Base-by-base conservation (phyloP, 2,329 filamentous ascomycete genomes). In the Chalaropsis ovoidea region DNA sequence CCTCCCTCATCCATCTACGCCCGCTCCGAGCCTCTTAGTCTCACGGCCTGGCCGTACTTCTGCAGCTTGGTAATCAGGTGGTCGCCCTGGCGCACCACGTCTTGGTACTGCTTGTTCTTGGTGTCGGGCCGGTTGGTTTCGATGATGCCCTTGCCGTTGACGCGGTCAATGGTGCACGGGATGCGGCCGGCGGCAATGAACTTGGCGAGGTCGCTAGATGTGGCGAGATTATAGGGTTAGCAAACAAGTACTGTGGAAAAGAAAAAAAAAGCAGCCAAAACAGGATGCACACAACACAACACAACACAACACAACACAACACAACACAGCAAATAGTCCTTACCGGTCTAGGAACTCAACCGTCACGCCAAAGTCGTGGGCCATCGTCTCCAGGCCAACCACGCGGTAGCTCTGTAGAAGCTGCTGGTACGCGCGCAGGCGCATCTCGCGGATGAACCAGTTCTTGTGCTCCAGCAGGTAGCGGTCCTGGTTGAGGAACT, bases 71-170 rank as follows among this genome's bases (percentile, higher is more conserved):
- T 99, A 75, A 99, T 97, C 69, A 99, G 82, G 77, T 95, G 89
- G 76, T 99, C 94, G 41, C 94, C 94, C 75, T 97, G 94, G 79
- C 94, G 94, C 68, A 99, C 91, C 45, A 97, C 91, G 72, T 99
- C 94, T 72, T 92, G 89, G 77, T 99, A 99, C 79, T 99, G 94
- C 83, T 96, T 96, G 82, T 97, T 97, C 86, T 99, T 99, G 79
- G 96, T 92, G 75, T 97, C 94, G 8, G 93, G 92, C 65, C 94
- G 84, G 79, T 96, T 96, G 56, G 94, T 99, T 82, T 97, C 94
- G 72, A 99, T 97, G 71, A 97, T 89, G 63, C 93, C 93, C 76
- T 95, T 94, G 70, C 93, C 94, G 67, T 92, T 90, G 69, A 99
- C 94, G 65, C 94, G 89, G 77, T 99, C 94, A 71, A 99, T 97